These are phyloP conservation scores for Claviceps pazoutovae DNA, from an alignment of 2,329 filamentous ascomycete genomes.

Conservation along the genomic window DNA sequence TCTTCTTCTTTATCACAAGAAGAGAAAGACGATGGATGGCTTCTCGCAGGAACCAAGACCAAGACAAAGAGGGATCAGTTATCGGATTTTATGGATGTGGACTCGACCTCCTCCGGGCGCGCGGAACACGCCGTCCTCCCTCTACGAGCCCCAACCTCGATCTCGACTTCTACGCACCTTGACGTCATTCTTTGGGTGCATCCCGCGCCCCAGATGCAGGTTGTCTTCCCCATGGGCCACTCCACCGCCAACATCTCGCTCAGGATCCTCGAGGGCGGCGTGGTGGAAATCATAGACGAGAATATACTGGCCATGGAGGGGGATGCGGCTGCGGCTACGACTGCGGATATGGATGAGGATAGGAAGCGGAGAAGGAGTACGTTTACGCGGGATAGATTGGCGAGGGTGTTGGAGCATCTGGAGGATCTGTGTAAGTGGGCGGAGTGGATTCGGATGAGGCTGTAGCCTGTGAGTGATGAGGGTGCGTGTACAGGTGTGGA, in stretches of 20 bases:
- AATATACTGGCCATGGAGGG: conserved; percentile 25
- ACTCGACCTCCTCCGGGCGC: not conserved
- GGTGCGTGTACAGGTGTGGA: not conserved
- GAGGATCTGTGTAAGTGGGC: conserved; percentile 40
- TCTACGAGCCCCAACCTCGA: conserved; percentile 2
- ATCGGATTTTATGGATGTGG: conserved; percentile 16
- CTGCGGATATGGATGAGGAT: not conserved
- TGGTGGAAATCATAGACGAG: conserved; percentile 43
- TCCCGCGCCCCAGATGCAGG: conserved; percentile 33
- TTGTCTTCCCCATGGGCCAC: conserved; percentile 38
- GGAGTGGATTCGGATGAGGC: conserved; percentile 34
- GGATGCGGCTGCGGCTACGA: conserved; percentile 2
- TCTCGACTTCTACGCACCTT: conserved; percentile 16
- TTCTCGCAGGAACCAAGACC: conserved; percentile 10
- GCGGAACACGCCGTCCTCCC: not conserved
- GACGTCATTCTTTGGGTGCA: conserved; percentile 41
- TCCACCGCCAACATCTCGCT: conserved; percentile 39
- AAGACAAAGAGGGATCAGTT: conserved; percentile 21
- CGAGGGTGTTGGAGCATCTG: conserved; percentile 30
- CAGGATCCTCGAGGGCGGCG: conserved; percentile 45
- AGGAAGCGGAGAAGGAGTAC: conserved; percentile 20
- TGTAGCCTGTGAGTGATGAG: conserved; percentile 9
- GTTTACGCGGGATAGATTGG: conserved; percentile 29
- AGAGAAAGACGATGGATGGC: conserved; percentile 1
- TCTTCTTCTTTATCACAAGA: not conserved